A percentile compares a stretch with the other conserved stretches of the same genome.
These are phyloP conservation scores for Grosmannia serpens DNA, from an alignment of 2,329 filamentous ascomycete species.

Conservation along the genomic window DNA sequence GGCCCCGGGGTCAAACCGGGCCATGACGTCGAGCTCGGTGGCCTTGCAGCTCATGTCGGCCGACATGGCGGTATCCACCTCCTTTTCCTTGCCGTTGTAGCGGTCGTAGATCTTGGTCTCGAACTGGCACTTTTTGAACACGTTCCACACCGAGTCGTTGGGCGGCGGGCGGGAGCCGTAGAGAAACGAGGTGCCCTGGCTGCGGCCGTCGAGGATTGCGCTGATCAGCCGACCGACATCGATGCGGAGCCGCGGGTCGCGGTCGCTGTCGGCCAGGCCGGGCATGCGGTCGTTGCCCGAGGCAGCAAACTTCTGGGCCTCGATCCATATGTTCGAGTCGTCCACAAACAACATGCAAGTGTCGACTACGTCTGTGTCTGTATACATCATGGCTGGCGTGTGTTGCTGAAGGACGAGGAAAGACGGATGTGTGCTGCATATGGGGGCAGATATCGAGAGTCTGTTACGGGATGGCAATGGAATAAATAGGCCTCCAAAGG, in stretches of 20 bases:
- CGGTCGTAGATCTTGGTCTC: constrained; percentile 13
- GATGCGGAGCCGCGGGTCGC: constrained; percentile 11
- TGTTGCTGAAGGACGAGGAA: neutral
- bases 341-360: constrained; percentile 16
- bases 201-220: constrained; percentile 9
- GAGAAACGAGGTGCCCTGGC: constrained; percentile 10
- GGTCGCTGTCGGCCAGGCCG: constrained; percentile 14
- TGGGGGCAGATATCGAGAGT: no score
- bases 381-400: neutral
- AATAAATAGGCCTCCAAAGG: no score
- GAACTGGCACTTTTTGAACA: constrained; percentile 10
- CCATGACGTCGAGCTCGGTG: constrained; percentile 6
- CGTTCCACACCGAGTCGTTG: constrained; percentile 15
- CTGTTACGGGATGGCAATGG: no score
- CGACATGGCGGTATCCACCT: constrained; percentile 17
- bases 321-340: constrained; percentile 16
- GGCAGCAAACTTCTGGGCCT: constrained; percentile 15
- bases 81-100: constrained; percentile 14
- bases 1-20: neutral
- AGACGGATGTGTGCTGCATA: no score
- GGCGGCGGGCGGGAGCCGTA: constrained; percentile 17
- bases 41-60: constrained; percentile 11
- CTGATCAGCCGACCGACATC: constrained; percentile 1
- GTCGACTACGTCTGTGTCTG: neutral
- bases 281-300: constrained; percentile 12